These are phyloP conservation scores for Dillenia turbinata DNA, from an alignment of 164 flowering plant genomes.

Conservation along the genomic window DNA sequence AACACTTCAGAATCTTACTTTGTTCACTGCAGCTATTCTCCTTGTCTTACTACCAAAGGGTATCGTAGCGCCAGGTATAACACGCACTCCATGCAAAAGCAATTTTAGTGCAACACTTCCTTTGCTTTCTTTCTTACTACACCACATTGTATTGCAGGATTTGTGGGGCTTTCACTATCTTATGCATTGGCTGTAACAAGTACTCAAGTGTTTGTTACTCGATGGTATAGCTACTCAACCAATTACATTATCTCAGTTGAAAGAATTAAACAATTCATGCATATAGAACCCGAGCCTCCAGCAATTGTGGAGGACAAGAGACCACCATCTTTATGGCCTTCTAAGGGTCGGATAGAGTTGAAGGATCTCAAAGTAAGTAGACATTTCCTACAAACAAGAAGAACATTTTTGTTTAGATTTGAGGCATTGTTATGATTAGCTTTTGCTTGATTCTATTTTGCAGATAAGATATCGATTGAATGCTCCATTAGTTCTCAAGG, in stretches of 20 bases:
- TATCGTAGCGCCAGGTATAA: constrained; percentile 55
- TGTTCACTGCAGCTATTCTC: constrained; percentile 57
- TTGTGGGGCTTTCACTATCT: constrained; percentile 87
- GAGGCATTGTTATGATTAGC: not conserved
- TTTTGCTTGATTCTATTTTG: not conserved
- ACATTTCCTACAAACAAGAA: not conserved
- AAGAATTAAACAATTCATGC: constrained; percentile 80
- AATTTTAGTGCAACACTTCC: too few relatives aligned
- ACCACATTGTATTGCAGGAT: constrained; percentile 34
- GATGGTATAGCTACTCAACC: constrained; percentile 64
- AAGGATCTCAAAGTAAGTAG: constrained; percentile 52
- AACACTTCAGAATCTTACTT: constrained; percentile 59
- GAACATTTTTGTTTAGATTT: not conserved
- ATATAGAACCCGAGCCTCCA: constrained; percentile 72
- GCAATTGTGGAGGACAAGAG: constrained; percentile 54
- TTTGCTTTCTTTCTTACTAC: not conserved
- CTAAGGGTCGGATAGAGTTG: constrained; percentile 61
- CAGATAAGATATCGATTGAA: constrained; percentile 80
- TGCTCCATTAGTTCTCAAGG: constrained; percentile 79
- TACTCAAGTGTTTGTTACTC: constrained; percentile 50
- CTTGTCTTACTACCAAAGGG: constrained; percentile 60
- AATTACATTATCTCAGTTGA: constrained; percentile 83
- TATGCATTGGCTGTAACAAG: constrained; percentile 62
- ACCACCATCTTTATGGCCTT: constrained; percentile 82
- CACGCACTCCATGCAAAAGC: too few relatives aligned